Base-by-base conservation (phyloP, 805 yeast species). In the Sugiyamaella marilandica region DNA sequence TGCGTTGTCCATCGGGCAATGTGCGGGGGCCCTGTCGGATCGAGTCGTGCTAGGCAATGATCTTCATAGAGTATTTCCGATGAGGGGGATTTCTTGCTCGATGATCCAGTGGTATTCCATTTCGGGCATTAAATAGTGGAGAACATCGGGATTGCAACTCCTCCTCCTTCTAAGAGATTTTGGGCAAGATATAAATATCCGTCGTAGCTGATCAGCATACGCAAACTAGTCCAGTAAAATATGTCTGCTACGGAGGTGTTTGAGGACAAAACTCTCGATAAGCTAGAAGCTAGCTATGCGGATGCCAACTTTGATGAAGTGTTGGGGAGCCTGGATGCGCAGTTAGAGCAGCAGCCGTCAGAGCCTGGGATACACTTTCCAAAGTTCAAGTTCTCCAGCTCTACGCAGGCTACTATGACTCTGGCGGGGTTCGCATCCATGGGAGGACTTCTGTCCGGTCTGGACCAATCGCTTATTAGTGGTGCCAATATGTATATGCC, bases 381-480 rank as follows among this genome's bases (percentile, higher is more conserved):
- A 35, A 46, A 52, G 39, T 2, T 49, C 49, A 47, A 74, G 55
- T 80, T 80, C 64, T 57, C 73, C 51, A 71, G 77, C 59, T 77
- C 75, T 53, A 69, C 65, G 36, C 60, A 75, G 61, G 76, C 79
- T 74, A 78, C 75, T 26, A 64, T 66, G 51, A 66, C 78, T 58
- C 68, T 82, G 46, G 87, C 84, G 18, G 64, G 62, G 13, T 81
- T 82, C 59, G 84, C 85, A 5, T 76, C 85, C 5, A 74, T 78
- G 54, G 86, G 84, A 29, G 88, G 88, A 50, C 64, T 82, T 52
- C 75, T 83, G 49, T 80, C 85, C 11, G 87, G 87, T 58, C 68
- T 82, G 45, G 88, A 83, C 67, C 87, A 83, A 71, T 80, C 85
- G 16, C 73, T 82, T 39, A 83, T 83, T 54, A 75, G 82, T 26